phyloP scores from a whole-genome alignment of 345 rosid species.

The Tarenaya hassleriana region DNA sequence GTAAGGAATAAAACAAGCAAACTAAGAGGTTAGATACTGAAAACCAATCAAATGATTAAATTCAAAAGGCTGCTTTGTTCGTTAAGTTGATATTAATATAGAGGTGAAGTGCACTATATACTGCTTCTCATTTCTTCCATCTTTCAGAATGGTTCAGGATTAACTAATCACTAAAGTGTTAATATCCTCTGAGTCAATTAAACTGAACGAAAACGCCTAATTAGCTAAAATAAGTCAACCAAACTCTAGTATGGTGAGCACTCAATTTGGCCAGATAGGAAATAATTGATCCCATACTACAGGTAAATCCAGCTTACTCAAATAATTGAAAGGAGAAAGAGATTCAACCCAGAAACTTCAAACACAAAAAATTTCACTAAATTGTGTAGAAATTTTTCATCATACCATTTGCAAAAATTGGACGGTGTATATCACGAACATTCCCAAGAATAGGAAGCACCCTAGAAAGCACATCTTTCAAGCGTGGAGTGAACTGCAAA shows the following conservation, averaged over 20 bases:
- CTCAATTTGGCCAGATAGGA: conserved; percentile 3
- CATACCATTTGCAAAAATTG: conserved; percentile 92
- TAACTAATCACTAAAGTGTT: conserved; percentile 15
- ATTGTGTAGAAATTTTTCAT: conserved; percentile 14
- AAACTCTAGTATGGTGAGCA: conserved; percentile 11
- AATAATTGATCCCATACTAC: conserved; percentile 9
- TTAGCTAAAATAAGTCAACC: conserved; percentile 14
- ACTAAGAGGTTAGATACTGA: too few relatives aligned
- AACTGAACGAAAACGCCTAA: not conserved
- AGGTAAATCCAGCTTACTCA: not conserved
- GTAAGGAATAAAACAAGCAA: too few relatives aligned
- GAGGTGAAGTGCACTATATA: conserved; percentile 13
- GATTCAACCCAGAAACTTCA: conserved; percentile 2
- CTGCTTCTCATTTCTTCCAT: conserved; percentile 10
- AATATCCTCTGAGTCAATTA: conserved; percentile 12
- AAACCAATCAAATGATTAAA: not conserved
- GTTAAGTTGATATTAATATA: conserved; percentile 1
- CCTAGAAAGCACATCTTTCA: conserved; percentile 83
- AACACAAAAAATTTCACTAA: conserved; percentile 7
- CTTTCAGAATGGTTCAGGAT: conserved; percentile 5
- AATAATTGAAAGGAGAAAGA: not conserved
- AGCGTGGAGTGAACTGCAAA: conserved; percentile 85
- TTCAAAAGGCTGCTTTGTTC: conserved; percentile 8
- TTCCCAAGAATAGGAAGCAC: conserved; percentile 86
- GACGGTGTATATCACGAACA: conserved; percentile 76